These are phyloP conservation scores for Pichia sp. DNA, from an alignment of 1,139 yeast species.

Conservation along the genomic window DNA sequence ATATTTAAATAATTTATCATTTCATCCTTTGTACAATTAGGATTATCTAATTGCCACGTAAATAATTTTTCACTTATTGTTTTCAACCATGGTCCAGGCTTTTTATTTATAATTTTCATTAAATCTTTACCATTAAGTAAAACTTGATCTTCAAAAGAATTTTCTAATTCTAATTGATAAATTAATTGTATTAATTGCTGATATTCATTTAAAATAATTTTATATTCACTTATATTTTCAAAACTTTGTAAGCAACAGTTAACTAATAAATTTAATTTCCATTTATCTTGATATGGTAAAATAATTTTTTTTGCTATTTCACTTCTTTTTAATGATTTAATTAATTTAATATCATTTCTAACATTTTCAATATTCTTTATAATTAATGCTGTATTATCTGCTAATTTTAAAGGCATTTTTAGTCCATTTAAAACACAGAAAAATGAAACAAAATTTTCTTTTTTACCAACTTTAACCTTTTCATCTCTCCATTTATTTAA, in stretches of 20 bases:
- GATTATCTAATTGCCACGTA: conserved; percentile 72
- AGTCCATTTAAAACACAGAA: conserved; percentile 55
- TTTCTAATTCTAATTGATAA: conserved; percentile 31
- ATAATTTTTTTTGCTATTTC: conserved; percentile 52
- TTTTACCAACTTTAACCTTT: conserved; percentile 32
- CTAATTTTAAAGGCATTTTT: conserved; percentile 55
- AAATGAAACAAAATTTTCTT: conserved; percentile 26
- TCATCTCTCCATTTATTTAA: conserved; percentile 44
- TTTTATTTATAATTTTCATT: conserved; percentile 41
- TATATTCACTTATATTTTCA: conserved; percentile 8
- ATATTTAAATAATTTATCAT: conserved; percentile 42
- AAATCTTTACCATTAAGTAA: conserved; percentile 67
- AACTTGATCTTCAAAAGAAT: conserved; percentile 44
- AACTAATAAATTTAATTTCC: conserved; percentile 38
- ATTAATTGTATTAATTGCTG: conserved; percentile 21
- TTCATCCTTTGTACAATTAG: conserved; percentile 45
- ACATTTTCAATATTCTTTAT: conserved; percentile 29
- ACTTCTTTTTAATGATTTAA: conserved; percentile 38
- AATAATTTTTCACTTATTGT: conserved; percentile 48
- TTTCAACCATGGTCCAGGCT: conserved; percentile 85
- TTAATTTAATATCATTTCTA: not conserved
- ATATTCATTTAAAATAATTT: conserved; percentile 8
- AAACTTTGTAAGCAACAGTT: conserved; percentile 22
- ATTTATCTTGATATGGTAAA: conserved; percentile 46
- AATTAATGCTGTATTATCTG: conserved; percentile 43